Evolutionary conservation across 2,329 filamentous ascomycete species (phyloP).

Genomic region (Pseudogymnoascus sp.): DNA sequence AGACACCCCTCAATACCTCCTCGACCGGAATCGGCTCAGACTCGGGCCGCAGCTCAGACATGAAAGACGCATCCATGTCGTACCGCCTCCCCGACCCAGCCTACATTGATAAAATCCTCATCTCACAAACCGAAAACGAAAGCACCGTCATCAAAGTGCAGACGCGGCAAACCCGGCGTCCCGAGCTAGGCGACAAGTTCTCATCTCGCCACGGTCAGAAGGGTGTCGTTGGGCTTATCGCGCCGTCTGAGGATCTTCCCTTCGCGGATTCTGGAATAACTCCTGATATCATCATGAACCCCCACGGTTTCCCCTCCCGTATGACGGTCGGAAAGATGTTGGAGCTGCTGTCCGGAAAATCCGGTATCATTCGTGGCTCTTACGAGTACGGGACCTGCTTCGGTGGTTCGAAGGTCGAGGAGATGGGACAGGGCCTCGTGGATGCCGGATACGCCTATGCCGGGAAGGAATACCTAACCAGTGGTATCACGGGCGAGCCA

Average conservation of each 20-base stretch:
- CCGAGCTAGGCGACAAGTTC: slow-evolving; percentile 97
- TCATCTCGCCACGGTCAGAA: slow-evolving; percentile 98
- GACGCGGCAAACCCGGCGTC: slow-evolving; percentile 88
- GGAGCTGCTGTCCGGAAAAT: slow-evolving; percentile 90
- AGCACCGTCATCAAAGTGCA: slow-evolving; percentile 86
- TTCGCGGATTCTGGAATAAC: slow-evolving; percentile 85
- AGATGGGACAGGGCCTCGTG: slow-evolving; percentile 80
- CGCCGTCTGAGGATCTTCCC: slow-evolving; percentile 93
- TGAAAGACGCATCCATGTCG: slow-evolving; percentile 58
- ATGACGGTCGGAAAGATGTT: slow-evolving; percentile 99
- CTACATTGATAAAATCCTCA: slow-evolving; percentile 94
- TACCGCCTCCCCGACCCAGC: slow-evolving; percentile 79
- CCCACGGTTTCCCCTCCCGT: slow-evolving; percentile 97
- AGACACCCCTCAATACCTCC: slow-evolving; percentile 70
- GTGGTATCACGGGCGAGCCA: slow-evolving; percentile 87
- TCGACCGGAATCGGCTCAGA: slow-evolving; percentile 65
- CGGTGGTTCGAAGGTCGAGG: slow-evolving; percentile 74
- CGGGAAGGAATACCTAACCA: slow-evolving; percentile 94
- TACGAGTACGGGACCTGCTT: slow-evolving; percentile 88
- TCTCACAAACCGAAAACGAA: slow-evolving; percentile 82
- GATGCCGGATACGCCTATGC: slow-evolving; percentile 91
- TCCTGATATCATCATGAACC: slow-evolving; percentile 99
- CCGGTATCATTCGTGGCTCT: slow-evolving; percentile 75
- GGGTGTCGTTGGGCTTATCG: slow-evolving; percentile 93
- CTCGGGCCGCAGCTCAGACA: slow-evolving; percentile 54